Base-by-base conservation (phyloP, 2,329 filamentous ascomycete species). In the Metarhizium sp. region DNA sequence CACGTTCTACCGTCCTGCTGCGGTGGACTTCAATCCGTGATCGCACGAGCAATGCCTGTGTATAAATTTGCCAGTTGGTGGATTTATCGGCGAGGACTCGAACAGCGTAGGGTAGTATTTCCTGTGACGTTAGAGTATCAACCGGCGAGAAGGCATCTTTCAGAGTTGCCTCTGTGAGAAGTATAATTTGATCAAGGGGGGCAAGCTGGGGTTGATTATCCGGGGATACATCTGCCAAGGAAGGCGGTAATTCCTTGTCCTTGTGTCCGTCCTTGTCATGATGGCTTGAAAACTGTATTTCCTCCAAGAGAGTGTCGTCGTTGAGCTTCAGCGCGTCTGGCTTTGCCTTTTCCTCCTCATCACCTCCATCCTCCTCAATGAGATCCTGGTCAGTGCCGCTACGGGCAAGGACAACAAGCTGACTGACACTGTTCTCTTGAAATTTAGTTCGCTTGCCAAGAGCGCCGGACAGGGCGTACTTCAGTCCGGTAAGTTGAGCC, bases 21-120 rank as follows among this genome's bases (percentile, higher is more conserved):
- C 84, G 82, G 71, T 95, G 92, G 0, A 92, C 80, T 70, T 99
- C 94, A 54, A 97, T 92, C 16, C 94, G 81, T 58, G 90, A 95
- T 48, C 94, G 82, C 2, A 97, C 88, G 0, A 99, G 78, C 8
- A 99, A 76, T 0, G 91, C 94, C 67, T 97, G 92, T 0, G 94
- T 96, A 67, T 97, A 97, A 38, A 96, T 86, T 69, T 97, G 94
- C 94, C 94, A 99, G 69, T 97, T 99, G 1, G 90, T 92, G 49
- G 88, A 88, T 62, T 92, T 92, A 58, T 94, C 91, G 8, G 88
- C 82, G 1, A 99, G 78, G 0, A 97, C 94, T 45, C 94, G 84
- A 2, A 86, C 87, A 0, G 94, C 94, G 67, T 92, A 99, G 0
- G 94, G 94, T 1, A 95, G 72, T 4, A 95, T 92, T 67, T 97